Percentiles rank a stretch among this genome's conserved stretches.
Conservation (phyloP, 192 early-diverging fungal species). For the Backusella mclennaniae region DNA sequence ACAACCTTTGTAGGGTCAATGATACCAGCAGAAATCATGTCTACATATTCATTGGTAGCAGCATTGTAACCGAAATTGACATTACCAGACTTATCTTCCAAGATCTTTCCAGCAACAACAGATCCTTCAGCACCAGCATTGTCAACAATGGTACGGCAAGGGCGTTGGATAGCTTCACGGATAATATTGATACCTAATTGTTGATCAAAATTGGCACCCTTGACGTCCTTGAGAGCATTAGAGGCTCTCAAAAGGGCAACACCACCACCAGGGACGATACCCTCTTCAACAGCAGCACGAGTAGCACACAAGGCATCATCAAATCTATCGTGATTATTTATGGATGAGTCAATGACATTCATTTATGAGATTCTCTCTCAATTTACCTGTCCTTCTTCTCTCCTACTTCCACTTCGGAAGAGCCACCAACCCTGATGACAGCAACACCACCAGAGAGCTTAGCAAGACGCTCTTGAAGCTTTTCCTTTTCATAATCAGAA, state of each 20-base stretch:
- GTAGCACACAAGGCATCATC: conserved; percentile 98
- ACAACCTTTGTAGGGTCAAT: conserved; percentile 99
- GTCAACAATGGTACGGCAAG: conserved; percentile 90
- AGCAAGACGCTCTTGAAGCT: conserved; percentile 98
- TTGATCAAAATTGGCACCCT: conserved; percentile 98
- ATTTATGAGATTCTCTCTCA: too few species aligned
- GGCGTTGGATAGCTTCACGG: conserved; percentile 89
- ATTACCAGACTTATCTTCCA: conserved; percentile 70
- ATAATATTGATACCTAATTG: conserved; percentile 96
- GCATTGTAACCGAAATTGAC: conserved; percentile 96
- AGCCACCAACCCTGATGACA: conserved; percentile 96
- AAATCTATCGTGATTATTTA: conserved; percentile 42
- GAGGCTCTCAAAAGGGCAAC: conserved; percentile 92
- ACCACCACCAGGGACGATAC: conserved; percentile 98
- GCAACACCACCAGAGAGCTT: conserved; percentile 97
- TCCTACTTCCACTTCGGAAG: conserved; percentile 97
- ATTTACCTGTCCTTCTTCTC: conserved; percentile 96
- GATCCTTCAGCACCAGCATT: conserved; percentile 97
- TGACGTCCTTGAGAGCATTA: conserved; percentile 73
- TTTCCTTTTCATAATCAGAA: conserved; percentile 98
- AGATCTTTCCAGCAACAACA: conserved; percentile 92
- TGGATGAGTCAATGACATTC: too few species aligned
- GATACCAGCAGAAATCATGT: conserved; percentile 95
- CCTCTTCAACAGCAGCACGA: conserved; percentile 98
- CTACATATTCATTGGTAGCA: conserved; percentile 84